Evolutionary conservation across 139 green algal species (phyloP).

Genomic region (Asterochloris sp.): DNA sequence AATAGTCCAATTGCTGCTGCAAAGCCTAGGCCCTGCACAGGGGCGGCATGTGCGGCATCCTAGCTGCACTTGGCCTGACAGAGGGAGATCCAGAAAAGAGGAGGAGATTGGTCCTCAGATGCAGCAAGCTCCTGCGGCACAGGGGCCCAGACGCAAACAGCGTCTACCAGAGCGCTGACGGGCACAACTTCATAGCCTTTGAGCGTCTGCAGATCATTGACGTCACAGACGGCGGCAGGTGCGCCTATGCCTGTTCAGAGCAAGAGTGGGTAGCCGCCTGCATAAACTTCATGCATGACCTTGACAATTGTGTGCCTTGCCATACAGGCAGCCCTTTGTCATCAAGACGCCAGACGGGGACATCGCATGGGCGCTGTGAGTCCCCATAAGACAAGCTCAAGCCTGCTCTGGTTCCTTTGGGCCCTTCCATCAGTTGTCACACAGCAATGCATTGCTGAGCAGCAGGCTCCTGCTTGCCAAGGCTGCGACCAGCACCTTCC

Average conservation of each 20-base stretch:
- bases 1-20: too few relatives aligned
- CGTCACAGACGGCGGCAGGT: conserved; percentile 51
- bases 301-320: not conserved
- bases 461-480: not conserved
- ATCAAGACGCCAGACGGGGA: conserved; percentile 48
- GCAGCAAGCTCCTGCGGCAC: conserved; percentile 43
- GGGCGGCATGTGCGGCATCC: conserved; percentile 60
- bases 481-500: not conserved
- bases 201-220: conserved; percentile 71
- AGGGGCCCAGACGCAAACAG: conserved; percentile 50
- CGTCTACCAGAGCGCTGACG: conserved; percentile 42
- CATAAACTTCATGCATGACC: not conserved
- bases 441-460: not conserved
- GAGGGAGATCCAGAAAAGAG: conserved; percentile 43
- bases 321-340: conserved; percentile 61
- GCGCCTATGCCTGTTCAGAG: not conserved
- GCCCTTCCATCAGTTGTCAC: too few relatives aligned
- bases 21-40: too few relatives aligned
- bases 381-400: not conserved
- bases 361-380: conserved; percentile 62
- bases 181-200: conserved; percentile 47
- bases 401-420: not conserved
- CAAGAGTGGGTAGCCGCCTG: not conserved
- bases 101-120: conserved; percentile 39
- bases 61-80: conserved; percentile 48